phyloP scores from a whole-genome alignment of 768 basidiomycete species.

The Phanerochaete sordida region DNA sequence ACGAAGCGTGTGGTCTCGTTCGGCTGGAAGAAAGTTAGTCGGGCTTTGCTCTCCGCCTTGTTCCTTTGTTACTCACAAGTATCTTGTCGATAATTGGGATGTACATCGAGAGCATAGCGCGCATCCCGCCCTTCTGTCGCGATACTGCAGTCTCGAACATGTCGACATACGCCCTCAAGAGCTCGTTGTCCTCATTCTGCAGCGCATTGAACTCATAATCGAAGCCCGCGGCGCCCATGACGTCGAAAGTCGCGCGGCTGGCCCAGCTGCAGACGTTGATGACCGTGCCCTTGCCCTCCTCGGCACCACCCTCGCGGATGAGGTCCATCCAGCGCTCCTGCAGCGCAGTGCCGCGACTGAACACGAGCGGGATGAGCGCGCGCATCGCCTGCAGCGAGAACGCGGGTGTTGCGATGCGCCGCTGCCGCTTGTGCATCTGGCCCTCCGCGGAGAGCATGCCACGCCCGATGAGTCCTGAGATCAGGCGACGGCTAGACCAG shows the following conservation, averaged over 20 bases:
- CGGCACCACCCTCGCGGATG: conserved; percentile 20
- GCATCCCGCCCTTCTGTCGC: conserved; percentile 47
- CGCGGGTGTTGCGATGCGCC: conserved; percentile 71
- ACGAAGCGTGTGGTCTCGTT: conserved; percentile 48
- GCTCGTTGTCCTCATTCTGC: conserved; percentile 71
- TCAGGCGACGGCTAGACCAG: conserved; percentile 69
- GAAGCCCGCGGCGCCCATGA: conserved; percentile 89
- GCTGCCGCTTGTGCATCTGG: conserved; percentile 72
- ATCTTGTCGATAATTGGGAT: conserved; percentile 50
- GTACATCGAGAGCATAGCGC: conserved; percentile 52
- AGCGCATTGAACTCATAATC: conserved; percentile 87
- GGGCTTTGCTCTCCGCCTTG: background rate
- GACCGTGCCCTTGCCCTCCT: conserved; percentile 24
- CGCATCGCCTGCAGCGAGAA: conserved; percentile 80
- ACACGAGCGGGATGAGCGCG: conserved; percentile 67
- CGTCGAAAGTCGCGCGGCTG: conserved; percentile 82
- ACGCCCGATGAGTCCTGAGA: conserved; percentile 75
- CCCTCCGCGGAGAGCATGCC: conserved; percentile 84
- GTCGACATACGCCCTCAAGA: conserved; percentile 78
- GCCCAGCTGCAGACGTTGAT: conserved; percentile 82
- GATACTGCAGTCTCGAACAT: conserved; percentile 77
- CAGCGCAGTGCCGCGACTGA: conserved; percentile 61
- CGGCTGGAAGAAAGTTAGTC: conserved; percentile 38
- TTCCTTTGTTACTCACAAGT: conserved; percentile 42
- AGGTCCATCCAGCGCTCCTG: conserved; percentile 58